phyloP scores from a whole-genome alignment of 352 stramenopile species.

The Aphanomyces stellatus region DNA sequence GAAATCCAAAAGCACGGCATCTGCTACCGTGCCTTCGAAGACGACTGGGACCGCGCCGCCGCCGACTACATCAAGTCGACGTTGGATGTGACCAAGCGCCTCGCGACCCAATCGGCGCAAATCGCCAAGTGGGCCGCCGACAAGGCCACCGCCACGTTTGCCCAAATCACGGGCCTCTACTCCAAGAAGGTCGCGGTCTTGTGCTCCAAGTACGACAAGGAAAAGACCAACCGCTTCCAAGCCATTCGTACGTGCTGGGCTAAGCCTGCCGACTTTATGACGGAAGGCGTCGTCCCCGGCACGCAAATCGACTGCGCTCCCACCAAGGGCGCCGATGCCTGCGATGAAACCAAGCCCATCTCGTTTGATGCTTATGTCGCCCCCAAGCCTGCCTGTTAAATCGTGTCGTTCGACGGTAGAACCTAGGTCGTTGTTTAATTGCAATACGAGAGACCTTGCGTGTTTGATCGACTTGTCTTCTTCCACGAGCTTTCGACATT shows the following conservation, averaged over 20 bases:
- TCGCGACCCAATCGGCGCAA: slow-evolving; percentile 34
- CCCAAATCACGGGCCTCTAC: slow-evolving; percentile 41
- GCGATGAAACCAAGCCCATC: slow-evolving; percentile 23
- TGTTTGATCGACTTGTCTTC: no score
- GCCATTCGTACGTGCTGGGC: slow-evolving; percentile 61
- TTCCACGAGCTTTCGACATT: no score
- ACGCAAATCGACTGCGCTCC: slow-evolving; percentile 22
- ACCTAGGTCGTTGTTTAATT: no score
- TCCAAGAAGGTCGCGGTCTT: slow-evolving; percentile 52
- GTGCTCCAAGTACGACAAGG: slow-evolving; percentile 42
- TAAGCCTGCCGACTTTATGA: slow-evolving; percentile 27
- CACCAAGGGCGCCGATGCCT: slow-evolving; percentile 18
- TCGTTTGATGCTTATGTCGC: slow-evolving; percentile 21
- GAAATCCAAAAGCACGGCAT: slow-evolving; percentile 80
- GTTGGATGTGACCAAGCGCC: slow-evolving; percentile 36
- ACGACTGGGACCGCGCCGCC: slow-evolving; percentile 39
- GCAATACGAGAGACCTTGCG: no score
- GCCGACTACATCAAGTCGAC: slow-evolving; percentile 58
- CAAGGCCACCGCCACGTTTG: slow-evolving; percentile 26
- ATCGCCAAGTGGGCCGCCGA: slow-evolving; percentile 44
- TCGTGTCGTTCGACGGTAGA: no score
- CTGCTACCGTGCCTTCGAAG: slow-evolving; percentile 51
- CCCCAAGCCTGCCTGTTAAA: not conserved
- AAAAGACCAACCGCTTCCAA: slow-evolving; percentile 45
- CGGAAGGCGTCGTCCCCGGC: not conserved